Evolutionary conservation across 306 rosid species (phyloP).

Genomic region (Sicyos edulis): DNA sequence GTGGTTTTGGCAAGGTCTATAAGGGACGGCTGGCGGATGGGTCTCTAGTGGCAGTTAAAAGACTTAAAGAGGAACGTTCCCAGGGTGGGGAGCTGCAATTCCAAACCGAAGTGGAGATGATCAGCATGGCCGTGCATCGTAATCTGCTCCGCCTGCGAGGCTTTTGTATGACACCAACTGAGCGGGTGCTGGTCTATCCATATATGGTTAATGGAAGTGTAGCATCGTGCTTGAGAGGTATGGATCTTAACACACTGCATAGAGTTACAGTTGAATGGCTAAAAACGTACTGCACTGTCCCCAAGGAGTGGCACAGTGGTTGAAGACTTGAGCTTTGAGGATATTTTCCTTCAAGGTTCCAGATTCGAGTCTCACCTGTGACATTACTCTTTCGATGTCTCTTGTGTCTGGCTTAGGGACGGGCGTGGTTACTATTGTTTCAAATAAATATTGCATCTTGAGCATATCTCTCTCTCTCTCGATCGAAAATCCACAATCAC

Average conservation of each 20-base stretch:
- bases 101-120: conserved; percentile 95
- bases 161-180: conserved; percentile 97
- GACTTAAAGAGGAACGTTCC: conserved; percentile 84
- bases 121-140: conserved; percentile 96
- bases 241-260: neutral
- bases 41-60: conserved; percentile 79
- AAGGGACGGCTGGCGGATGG: conserved; percentile 92
- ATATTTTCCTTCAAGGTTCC: too few species aligned
- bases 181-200: conserved; percentile 91
- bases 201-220: conserved; percentile 93
- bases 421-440: too few species aligned
- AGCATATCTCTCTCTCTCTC: too few species aligned
- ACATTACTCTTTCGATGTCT: too few species aligned
- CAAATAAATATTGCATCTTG: too few species aligned
- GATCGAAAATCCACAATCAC: neutral
- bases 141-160: conserved; percentile 86
- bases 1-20: conserved; percentile 95
- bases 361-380: too few species aligned
- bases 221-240: conserved; percentile 94
- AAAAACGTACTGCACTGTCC: too few species aligned
- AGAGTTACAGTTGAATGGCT: neutral
- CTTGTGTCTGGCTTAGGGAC: too few species aligned
- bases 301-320: too few species aligned
- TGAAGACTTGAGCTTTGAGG: too few species aligned
- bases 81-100: conserved; percentile 90